Evolutionary conservation across 73 alveolate species (phyloP).

Genomic region (Paraurostyla sp.): DNA sequence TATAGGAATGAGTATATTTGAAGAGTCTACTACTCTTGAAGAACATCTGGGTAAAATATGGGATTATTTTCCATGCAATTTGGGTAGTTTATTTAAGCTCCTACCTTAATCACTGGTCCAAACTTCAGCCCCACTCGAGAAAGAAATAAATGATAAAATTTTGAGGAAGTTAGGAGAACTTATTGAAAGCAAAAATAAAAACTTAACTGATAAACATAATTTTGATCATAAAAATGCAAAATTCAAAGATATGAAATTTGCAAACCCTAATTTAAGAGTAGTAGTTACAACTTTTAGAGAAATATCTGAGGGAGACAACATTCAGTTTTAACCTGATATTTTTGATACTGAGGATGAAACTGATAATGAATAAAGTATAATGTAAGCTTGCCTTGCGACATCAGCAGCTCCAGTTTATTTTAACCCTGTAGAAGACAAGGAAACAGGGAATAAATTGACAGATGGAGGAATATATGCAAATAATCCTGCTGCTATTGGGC

Average conservation of each 20-base stretch:
- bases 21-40: no score
- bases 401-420: slow-evolving; percentile 39
- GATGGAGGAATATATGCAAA: slow-evolving; percentile 50
- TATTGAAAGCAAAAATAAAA: background rate
- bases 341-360: background rate
- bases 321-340: background rate
- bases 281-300: background rate
- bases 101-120: no score
- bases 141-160: no score
- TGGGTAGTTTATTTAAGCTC: no score
- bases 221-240: no score
- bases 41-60: background rate
- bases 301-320: background rate
- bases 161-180: no score
- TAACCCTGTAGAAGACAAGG: background rate
- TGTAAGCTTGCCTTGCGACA: background rate
- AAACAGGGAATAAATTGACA: background rate
- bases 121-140: no score
- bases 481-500: slow-evolving; percentile 35
- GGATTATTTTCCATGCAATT: no score
- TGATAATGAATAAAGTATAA: background rate
- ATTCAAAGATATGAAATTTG: background rate
- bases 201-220: background rate
- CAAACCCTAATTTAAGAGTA: background rate
- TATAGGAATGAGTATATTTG: background rate